These are phyloP conservation scores for Neonectria coccinea DNA, from an alignment of 2,329 filamentous ascomycete species.

Conservation along the genomic window DNA sequence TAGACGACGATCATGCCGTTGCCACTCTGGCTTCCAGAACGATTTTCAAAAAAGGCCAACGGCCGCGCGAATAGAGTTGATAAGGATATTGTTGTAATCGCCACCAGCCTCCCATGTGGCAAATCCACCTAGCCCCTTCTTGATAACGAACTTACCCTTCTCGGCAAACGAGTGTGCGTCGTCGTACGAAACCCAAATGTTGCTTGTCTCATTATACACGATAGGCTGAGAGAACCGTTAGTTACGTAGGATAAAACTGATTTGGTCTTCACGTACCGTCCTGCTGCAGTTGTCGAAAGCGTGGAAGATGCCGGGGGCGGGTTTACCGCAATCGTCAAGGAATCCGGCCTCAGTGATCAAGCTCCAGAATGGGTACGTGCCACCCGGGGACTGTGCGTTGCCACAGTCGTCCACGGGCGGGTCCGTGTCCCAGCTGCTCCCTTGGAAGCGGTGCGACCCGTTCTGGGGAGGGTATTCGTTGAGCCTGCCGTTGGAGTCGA, in stretches of 20 bases:
- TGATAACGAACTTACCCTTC: slow-evolving; percentile 34
- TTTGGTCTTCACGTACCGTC: slow-evolving; percentile 26
- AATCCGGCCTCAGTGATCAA: slow-evolving; percentile 37
- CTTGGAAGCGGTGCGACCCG: slow-evolving; percentile 38
- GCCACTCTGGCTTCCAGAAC: too few species aligned
- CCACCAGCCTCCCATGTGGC: slow-evolving; percentile 38
- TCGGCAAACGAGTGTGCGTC: slow-evolving; percentile 31
- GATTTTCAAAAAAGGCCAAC: slow-evolving; percentile 20
- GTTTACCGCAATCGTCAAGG: slow-evolving; percentile 28
- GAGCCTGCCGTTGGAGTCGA: slow-evolving; percentile 21
- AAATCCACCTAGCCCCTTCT: slow-evolving; percentile 33
- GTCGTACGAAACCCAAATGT: slow-evolving; percentile 40
- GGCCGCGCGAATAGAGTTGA: slow-evolving; percentile 33
- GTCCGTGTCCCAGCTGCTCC: slow-evolving; percentile 39
- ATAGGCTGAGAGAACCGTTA: slow-evolving; percentile 23
- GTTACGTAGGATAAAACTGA: neutral
- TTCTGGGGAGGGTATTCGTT: slow-evolving; percentile 34
- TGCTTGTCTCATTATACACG: slow-evolving; percentile 27
- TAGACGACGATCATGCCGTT: too few species aligned
- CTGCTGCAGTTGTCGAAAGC: slow-evolving; percentile 36
- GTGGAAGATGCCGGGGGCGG: slow-evolving; percentile 30
- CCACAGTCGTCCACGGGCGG: slow-evolving; percentile 32
- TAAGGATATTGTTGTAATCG: slow-evolving; percentile 39
- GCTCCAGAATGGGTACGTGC: slow-evolving; percentile 40
- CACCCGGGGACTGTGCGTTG: slow-evolving; percentile 31